These are phyloP conservation scores for Dendrobium huoshanense DNA, from an alignment of 106 monocot genomes.

Conservation along the genomic window DNA sequence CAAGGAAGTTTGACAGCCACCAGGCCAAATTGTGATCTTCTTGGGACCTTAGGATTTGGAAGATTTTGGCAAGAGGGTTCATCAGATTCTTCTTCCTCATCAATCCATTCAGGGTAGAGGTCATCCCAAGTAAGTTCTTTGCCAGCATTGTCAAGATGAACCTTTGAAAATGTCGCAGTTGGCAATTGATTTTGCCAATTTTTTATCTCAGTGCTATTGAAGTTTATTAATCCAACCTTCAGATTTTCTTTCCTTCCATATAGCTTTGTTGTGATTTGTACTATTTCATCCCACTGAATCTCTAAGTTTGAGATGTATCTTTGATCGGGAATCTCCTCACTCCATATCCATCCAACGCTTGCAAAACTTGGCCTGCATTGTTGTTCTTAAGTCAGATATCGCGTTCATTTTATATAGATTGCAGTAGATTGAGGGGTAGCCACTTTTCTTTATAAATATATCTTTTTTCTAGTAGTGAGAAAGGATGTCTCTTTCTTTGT, in stretches of 20 bases:
- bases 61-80: background rate
- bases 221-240: slow-evolving; percentile 34
- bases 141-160: slow-evolving; percentile 21
- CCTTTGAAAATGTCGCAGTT: slow-evolving; percentile 2
- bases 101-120: slow-evolving; percentile 42
- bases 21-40: slow-evolving; percentile 23
- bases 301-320: slow-evolving; percentile 22
- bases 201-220: slow-evolving; percentile 32
- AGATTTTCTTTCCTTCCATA: slow-evolving; percentile 4
- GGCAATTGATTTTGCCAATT: slow-evolving; percentile 30
- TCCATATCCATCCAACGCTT: slow-evolving; percentile 29
- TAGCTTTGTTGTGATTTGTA: slow-evolving; percentile 1
- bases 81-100: background rate
- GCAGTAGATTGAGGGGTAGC: too few species aligned
- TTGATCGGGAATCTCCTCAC: slow-evolving; percentile 7
- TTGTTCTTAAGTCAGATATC: background rate
- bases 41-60: slow-evolving; percentile 34
- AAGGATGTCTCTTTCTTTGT: too few species aligned
- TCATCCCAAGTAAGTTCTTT: slow-evolving; percentile 32
- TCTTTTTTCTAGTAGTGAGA: too few species aligned
- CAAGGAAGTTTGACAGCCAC: slow-evolving; percentile 79
- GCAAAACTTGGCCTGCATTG: slow-evolving; percentile 19
- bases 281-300: slow-evolving; percentile 4
- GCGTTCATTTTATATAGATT: too few species aligned
- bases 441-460: too few species aligned